phyloP scores from a whole-genome alignment of 2,329 filamentous ascomycete species.

The Trichoderma sp. region DNA sequence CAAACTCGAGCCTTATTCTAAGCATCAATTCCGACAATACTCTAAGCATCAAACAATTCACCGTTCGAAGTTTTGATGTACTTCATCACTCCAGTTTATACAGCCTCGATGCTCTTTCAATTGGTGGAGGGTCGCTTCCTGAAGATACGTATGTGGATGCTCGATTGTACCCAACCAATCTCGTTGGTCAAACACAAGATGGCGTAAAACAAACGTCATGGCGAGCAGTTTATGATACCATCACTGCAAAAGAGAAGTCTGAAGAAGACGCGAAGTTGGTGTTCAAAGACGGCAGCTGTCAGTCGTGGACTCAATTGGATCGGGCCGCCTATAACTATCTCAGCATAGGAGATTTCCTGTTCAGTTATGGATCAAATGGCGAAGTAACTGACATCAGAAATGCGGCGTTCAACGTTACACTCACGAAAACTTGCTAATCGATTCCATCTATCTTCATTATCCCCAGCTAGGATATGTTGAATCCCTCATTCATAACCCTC shows the following conservation, averaged over 20 bases:
- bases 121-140: neutral
- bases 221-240: constrained; percentile 36
- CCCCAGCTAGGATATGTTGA: neutral
- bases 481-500: neutral
- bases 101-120: neutral
- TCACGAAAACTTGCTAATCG: neutral
- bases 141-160: neutral
- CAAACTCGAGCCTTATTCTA: neutral
- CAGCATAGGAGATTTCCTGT: constrained; percentile 32
- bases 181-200: neutral
- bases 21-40: neutral
- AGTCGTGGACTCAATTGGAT: constrained; percentile 37
- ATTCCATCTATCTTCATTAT: neutral
- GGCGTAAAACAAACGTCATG: constrained; percentile 29
- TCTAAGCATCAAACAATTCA: neutral
- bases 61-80: neutral
- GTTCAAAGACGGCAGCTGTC: constrained; percentile 33
- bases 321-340: constrained; percentile 37
- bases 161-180: neutral
- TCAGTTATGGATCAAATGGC: neutral
- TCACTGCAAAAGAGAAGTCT: constrained; percentile 23
- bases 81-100: neutral
- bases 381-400: neutral
- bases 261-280: constrained; percentile 30
- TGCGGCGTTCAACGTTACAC: neutral